A percentile compares a stretch with the other conserved stretches of the same genome.
These are phyloP conservation scores for Periconia macrospinosa DNA, from an alignment of 2,329 filamentous ascomycete species.

Conservation along the genomic window DNA sequence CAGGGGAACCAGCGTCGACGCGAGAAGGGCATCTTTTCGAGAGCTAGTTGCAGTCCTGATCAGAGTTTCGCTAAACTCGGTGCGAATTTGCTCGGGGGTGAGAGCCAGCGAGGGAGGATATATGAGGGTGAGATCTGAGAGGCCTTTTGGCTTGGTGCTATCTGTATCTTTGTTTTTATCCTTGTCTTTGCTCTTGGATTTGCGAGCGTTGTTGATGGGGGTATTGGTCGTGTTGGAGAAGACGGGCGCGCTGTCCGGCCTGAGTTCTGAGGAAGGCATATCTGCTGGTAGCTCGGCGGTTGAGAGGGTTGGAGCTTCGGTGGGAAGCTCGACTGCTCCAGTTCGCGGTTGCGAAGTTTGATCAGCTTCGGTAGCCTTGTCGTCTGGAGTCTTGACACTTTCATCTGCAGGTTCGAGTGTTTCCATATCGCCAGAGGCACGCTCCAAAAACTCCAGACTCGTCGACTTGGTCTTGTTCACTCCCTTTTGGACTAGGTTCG, in stretches of 20 bases:
- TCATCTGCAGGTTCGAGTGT: conserved; percentile 3
- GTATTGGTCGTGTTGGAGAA: neutral
- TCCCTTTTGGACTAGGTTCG: conserved; percentile 45
- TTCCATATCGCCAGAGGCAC: conserved; percentile 32
- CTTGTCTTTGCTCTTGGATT: neutral
- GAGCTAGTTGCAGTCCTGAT: conserved; percentile 47
- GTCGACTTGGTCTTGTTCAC: conserved; percentile 46
- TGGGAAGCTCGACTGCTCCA: conserved; percentile 1
- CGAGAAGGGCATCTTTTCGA: conserved; percentile 46
- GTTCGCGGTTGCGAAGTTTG: conserved; percentile 11
- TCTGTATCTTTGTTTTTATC: neutral
- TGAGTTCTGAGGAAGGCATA: neutral
- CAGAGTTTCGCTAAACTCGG: conserved; percentile 48
- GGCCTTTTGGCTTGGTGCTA: conserved; percentile 21
- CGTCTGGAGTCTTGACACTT: conserved; percentile 10
- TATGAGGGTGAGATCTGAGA: conserved; percentile 47
- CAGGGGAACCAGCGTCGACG: conserved; percentile 47
- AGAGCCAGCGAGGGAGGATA: conserved; percentile 40
- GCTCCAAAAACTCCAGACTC: conserved; percentile 50
- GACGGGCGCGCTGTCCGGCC: neutral
- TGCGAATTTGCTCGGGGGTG: conserved; percentile 36
- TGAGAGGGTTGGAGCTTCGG: conserved; percentile 24
- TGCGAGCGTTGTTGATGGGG: neutral
- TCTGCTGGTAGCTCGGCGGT: neutral
- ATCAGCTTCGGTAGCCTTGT: conserved; percentile 2